Evolutionary conservation across 768 basidiomycete genomes (phyloP), one percentile per base, ranked within the genome.

Genomic region (Tulasnella sp.): DNA sequence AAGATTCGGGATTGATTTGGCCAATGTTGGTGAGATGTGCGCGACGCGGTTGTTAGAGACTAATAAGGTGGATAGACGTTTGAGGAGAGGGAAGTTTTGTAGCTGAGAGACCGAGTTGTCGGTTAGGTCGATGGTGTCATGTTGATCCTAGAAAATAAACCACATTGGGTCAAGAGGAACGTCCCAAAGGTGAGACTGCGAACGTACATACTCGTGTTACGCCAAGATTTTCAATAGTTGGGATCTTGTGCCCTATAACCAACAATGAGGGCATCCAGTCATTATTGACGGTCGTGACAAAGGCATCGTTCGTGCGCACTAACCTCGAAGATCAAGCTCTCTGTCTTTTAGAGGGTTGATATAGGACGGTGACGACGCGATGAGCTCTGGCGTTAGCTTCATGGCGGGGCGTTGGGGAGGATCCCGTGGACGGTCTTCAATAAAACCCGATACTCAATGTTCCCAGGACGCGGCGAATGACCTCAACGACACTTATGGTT

Each of bases 201-300:
- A n/a, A 7, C 71, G 76, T 52, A 83, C 89, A 79, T 83, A 90
- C 93, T 87, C 87, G 91, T 83, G 94, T 94, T 79, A 96, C 92
- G 86, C 94, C 95, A 79, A 97, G 87, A 87, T 97, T 97, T 91
- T 97, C 95, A 82, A 97, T 97, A 75, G 92, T 89, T 74, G 95
- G 94, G 79, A 96, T 96, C 88, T 94, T 95, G 85, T 92, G 92
- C 76, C 94, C 94, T 96, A 83, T 79, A 80, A 79, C 31, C 40
- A 67, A 75, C 19, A 40, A 69, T 19, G 45, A 54, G 11, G 22
- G 7, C 38, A 64, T 54, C 11, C 22, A 67, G 40, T 52, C 70
- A 45, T 40, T 34, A 70, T 14, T n/a, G 12, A 15, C 19, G 36
- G 68, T 31, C 12, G 49, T n/a, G 8, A 25, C n/a, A 40, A 34